A percentile compares a stretch with the other conserved stretches of the same genome.
phyloP scores from a whole-genome alignment of 345 rosid species.

The Citrus mangshanensis region DNA sequence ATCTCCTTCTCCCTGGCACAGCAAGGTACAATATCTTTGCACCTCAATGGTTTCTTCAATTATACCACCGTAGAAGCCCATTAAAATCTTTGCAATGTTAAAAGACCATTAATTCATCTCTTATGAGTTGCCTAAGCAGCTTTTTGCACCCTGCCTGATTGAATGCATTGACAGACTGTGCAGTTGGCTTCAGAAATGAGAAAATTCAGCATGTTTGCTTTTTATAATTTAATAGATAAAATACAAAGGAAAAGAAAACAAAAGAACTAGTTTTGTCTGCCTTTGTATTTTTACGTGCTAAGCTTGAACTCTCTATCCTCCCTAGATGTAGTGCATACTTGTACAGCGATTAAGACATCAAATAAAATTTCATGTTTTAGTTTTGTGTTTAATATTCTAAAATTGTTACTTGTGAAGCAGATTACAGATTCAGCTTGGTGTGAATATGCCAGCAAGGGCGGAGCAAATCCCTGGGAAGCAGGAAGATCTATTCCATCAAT shows the following conservation, averaged over 20 bases:
- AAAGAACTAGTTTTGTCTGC: slow-evolving; percentile 3
- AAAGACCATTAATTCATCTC: background rate
- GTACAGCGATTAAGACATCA: background rate
- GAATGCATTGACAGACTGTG: background rate
- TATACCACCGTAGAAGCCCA: background rate
- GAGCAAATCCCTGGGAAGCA: slow-evolving; percentile 75
- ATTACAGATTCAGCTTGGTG: slow-evolving; percentile 93
- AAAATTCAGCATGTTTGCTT: background rate
- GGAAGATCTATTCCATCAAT: slow-evolving; percentile 63
- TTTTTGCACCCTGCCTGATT: background rate
- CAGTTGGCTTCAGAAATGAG: background rate
- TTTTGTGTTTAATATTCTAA: background rate
- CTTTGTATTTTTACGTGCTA: background rate
- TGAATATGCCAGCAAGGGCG: slow-evolving; percentile 97
- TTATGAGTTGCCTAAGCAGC: background rate
- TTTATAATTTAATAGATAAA: background rate
- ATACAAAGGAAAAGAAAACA: background rate
- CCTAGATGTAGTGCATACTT: background rate
- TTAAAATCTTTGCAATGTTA: background rate
- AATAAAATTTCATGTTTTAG: background rate
- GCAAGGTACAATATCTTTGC: slow-evolving; percentile 61
- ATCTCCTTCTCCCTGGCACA: slow-evolving; percentile 97
- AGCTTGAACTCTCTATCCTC: background rate
- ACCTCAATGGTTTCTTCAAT: slow-evolving; percentile 1
- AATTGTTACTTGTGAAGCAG: slow-evolving; percentile 31